phyloP scores from a whole-genome alignment of 2,329 filamentous ascomycete genomes.

The Ophiostoma himal-ulmi region DNA sequence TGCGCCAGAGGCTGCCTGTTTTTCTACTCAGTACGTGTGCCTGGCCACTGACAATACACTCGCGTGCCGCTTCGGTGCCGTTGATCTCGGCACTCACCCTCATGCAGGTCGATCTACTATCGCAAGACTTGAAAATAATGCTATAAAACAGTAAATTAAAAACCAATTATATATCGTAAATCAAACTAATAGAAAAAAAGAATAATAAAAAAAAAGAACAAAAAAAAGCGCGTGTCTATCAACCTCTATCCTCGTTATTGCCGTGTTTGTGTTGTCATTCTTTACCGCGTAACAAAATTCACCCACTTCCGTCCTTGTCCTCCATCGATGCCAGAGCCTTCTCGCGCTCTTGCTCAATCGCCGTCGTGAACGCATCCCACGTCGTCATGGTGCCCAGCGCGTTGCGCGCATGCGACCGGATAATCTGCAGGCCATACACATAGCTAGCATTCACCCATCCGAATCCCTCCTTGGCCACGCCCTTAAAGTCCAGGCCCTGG shows the following conservation, averaged over 20 bases:
- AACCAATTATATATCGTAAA: not conserved
- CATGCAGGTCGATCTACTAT: not conserved
- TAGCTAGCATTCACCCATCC: constrained; percentile 99
- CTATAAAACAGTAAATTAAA: not conserved
- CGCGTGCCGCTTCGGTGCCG: not conserved
- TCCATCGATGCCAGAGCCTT: constrained; percentile 46
- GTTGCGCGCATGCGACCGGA: constrained; percentile 82
- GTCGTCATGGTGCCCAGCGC: constrained; percentile 82
- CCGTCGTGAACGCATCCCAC: constrained; percentile 75
- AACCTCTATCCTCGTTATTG: not conserved
- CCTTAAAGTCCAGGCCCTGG: constrained; percentile 91
- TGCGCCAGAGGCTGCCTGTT: not conserved
- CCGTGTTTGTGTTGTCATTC: not conserved
- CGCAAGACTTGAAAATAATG: not conserved
- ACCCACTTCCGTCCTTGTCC: not conserved
- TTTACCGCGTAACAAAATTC: not conserved
- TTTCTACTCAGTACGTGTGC: not conserved
- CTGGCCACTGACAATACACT: not conserved
- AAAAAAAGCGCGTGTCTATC: not conserved
- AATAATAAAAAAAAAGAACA: not conserved
- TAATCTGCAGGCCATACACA: constrained; percentile 82
- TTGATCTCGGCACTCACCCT: not conserved
- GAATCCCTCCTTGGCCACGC: constrained; percentile 95
- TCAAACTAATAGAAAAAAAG: not conserved
- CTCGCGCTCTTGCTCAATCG: constrained; percentile 51